phyloP scores from a whole-genome alignment of 805 yeast genomes.

The Starmerella vaccinii region DNA sequence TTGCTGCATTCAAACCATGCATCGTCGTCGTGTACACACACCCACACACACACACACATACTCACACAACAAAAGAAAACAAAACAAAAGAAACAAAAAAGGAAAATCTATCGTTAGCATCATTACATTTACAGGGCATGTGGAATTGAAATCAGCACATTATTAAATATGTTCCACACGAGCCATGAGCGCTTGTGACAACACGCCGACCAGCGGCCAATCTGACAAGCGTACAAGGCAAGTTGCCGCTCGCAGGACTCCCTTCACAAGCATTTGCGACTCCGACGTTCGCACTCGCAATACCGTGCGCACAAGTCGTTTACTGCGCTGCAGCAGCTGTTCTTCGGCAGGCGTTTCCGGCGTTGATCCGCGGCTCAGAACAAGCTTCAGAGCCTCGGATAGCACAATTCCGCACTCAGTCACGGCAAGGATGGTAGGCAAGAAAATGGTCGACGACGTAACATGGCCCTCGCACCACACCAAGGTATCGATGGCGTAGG shows the following conservation, averaged over 20 bases:
- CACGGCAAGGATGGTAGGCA: conserved; percentile 31
- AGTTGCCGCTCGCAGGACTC: conserved; percentile 15
- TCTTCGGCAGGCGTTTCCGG: conserved; percentile 21
- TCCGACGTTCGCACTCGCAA: conserved; percentile 10
- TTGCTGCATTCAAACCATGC: not conserved
- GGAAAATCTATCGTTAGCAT: not conserved
- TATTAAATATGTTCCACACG: conserved; percentile 8
- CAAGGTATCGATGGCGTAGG: conserved; percentile 33
- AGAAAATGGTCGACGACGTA: conserved; percentile 30
- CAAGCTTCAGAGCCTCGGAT: conserved; percentile 27
- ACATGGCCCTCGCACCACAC: conserved; percentile 34
- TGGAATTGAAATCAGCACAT: not conserved
- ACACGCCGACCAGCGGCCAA: conserved; percentile 20
- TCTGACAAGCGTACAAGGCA: conserved; percentile 17
- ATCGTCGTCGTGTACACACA: too few relatives aligned
- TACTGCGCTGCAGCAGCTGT: conserved; percentile 21
- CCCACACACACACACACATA: too few relatives aligned
- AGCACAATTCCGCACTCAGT: conserved; percentile 33
- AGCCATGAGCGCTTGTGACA: conserved; percentile 15
- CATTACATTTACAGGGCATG: not conserved
- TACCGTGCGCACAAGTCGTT: conserved; percentile 16
- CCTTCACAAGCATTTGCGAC: conserved; percentile 6
- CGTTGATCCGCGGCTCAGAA: conserved; percentile 1
- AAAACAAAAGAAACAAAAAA: not conserved
- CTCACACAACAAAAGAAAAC: not conserved